Evolutionary conservation across 192 early-diverging fungal species (phyloP), one percentile per base, ranked within the genome.

Genomic region (Entomortierella chlamydospora): DNA sequence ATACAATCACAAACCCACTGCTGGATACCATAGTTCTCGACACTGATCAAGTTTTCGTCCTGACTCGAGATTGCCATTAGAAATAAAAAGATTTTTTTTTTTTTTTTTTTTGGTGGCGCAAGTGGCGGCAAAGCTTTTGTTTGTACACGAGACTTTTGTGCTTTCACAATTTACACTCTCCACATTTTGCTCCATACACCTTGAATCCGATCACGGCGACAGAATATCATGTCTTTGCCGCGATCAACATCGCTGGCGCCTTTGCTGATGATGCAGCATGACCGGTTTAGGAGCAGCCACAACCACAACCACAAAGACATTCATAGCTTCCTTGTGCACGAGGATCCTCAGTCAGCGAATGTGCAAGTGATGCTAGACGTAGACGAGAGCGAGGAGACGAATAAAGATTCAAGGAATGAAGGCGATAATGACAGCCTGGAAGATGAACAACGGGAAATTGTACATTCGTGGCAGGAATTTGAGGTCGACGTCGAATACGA

Each of bases 1-100:
- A 42, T 90, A 87, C 85, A 85, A 91, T 66, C 73, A 89, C 90
- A 5, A 93, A 93, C 72, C 92, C 92, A 20, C 66, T 89, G 26
- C 61, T 87, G 61, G 84, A 82, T 22, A 72, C 91, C 4, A 29
- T 91, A 15, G 34, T 92, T 61, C 72, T 78, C 45, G 81, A 74
- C 33, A 83, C 82, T 25, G 92, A 93, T 54, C 62, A 81, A 20
- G 72, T 93, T 18, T 93, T 91, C 77, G 85, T 89, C 20, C 54
- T 91, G 34, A 79, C 81, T 3, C 49, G 76, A 53, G 63, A 61
- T 11, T 28, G 41, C 18, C 7, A 52, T 4, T 61, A 43, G 49
- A 50, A 28, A 29, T 17, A 54, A 54, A 54, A 29, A n/a, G n/a
- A n/a, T n/a, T n/a, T n/a, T n/a, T n/a, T n/a, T n/a, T n/a, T n/a